A percentile compares a stretch with the other conserved stretches of the same genome.
phyloP scores from a whole-genome alignment of 2,329 filamentous ascomycete genomes.

The Fusarium sp. region DNA sequence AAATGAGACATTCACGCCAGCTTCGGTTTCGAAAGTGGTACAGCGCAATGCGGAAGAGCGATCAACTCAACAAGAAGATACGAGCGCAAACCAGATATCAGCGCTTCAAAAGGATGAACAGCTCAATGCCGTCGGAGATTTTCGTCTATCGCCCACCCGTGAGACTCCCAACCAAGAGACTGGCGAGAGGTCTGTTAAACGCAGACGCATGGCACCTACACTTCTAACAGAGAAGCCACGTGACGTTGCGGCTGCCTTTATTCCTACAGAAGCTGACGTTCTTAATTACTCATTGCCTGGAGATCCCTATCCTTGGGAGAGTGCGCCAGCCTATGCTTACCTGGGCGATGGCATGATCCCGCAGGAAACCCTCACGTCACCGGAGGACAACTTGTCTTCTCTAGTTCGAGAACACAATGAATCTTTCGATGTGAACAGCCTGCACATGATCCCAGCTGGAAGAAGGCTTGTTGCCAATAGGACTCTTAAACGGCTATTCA shows the following conservation, averaged over 20 bases:
- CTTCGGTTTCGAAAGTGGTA: not conserved
- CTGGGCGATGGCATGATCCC: constrained; percentile 51
- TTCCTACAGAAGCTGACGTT: constrained; percentile 45
- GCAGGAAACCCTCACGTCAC: constrained; percentile 39
- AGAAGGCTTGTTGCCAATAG: constrained; percentile 58
- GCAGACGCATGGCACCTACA: constrained; percentile 46
- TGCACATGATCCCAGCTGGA: constrained; percentile 54
- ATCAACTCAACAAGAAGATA: not conserved
- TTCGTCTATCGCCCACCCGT: not conserved
- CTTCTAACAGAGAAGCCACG: constrained; percentile 39
- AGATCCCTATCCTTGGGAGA: constrained; percentile 40
- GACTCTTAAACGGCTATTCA: constrained; percentile 56
- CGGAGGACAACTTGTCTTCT: constrained; percentile 38
- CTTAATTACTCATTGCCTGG: not conserved
- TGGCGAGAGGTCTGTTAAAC: constrained; percentile 38
- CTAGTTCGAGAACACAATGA: constrained; percentile 37
- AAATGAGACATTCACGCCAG: not conserved
- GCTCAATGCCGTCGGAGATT: not conserved
- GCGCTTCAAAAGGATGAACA: not conserved
- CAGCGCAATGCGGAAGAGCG: not conserved
- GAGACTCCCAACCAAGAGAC: constrained; percentile 2
- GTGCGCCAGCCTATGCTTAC: constrained; percentile 47
- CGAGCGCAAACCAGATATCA: not conserved
- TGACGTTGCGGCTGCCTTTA: constrained; percentile 29
- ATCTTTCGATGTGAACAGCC: constrained; percentile 46